These are phyloP conservation scores for Aspergillus persii DNA, from an alignment of 2,329 filamentous ascomycete genomes.

Conservation along the genomic window DNA sequence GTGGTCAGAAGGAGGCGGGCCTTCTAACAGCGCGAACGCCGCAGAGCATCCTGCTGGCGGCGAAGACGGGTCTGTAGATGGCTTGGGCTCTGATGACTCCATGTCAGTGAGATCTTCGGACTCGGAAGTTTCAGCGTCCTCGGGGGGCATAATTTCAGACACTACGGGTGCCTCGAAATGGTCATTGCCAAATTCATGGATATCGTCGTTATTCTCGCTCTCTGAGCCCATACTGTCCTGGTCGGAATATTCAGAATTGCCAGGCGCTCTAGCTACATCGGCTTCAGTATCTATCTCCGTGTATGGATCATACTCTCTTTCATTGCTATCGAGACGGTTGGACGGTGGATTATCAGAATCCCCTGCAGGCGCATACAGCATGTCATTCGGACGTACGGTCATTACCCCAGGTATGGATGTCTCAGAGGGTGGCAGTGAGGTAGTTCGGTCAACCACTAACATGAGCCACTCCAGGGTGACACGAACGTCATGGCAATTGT, in stretches of 20 bases:
- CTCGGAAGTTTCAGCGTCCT: neutral
- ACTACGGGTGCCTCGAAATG: constrained; percentile 1
- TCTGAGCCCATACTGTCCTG: no score
- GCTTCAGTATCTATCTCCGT: constrained; percentile 27
- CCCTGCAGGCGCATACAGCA: no score
- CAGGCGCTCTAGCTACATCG: constrained; percentile 20
- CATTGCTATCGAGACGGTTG: constrained; percentile 41
- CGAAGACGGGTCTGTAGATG: constrained; percentile 1
- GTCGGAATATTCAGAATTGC: neutral
- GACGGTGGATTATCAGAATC: neutral
- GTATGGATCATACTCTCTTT: constrained; percentile 41
- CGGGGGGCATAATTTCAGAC: constrained; percentile 9
- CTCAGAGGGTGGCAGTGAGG: neutral
- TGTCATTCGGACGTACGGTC: no score
- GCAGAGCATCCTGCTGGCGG: constrained; percentile 22
- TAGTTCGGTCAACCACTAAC: constrained; percentile 40
- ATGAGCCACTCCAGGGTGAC: constrained; percentile 50
- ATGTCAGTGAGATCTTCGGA: constrained; percentile 1
- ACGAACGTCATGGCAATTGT: constrained; percentile 50
- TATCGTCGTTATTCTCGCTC: neutral
- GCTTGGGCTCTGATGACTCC: neutral
- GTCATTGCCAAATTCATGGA: neutral
- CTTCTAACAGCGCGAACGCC: constrained; percentile 43
- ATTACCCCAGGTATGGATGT: no score
- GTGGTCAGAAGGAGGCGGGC: constrained; percentile 43